Evolutionary conservation across 371 early-diverging fungal genomes (phyloP).

Genomic region (Chytridiales sp.): DNA sequence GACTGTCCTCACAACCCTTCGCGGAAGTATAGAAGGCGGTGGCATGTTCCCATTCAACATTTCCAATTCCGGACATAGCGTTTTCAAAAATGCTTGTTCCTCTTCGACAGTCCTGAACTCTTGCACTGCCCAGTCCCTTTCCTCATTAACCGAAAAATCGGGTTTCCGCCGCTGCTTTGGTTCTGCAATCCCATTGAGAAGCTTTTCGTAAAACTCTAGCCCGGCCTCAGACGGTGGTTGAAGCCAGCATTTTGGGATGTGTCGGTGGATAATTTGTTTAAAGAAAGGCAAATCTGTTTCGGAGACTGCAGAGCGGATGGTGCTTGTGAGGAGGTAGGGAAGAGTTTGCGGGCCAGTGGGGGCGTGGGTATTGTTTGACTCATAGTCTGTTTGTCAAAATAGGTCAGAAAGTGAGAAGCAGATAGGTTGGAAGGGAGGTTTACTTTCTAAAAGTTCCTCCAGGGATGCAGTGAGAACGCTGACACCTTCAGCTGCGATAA

Average conservation of each 20-base stretch:
- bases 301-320: conserved; percentile 38
- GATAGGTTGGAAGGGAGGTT: conserved; percentile 4
- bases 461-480: conserved; percentile 28
- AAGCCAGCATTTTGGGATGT: too few relatives aligned
- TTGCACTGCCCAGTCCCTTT: too few relatives aligned
- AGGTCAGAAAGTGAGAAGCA: background rate
- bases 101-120: too few relatives aligned
- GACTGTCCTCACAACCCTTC: conserved; percentile 5
- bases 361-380: conserved; percentile 9
- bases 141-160: too few relatives aligned
- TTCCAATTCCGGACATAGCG: conserved; percentile 15
- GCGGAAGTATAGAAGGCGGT: conserved; percentile 1
- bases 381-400: conserved; percentile 15
- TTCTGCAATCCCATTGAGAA: too few relatives aligned
- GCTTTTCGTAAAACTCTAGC: too few relatives aligned
- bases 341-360: conserved; percentile 25
- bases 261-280: conserved; percentile 21
- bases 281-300: conserved; percentile 42
- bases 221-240: too few relatives aligned
- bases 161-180: too few relatives aligned
- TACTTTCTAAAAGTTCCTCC: conserved; percentile 30
- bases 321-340: conserved; percentile 36
- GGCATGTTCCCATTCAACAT: background rate
- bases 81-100: background rate
- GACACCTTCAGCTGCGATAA: conserved; percentile 31